Percentiles rank a stretch among this genome's conserved stretches.
phyloP scores from a whole-genome alignment of 306 rosid species.

The Vigna radiata region DNA sequence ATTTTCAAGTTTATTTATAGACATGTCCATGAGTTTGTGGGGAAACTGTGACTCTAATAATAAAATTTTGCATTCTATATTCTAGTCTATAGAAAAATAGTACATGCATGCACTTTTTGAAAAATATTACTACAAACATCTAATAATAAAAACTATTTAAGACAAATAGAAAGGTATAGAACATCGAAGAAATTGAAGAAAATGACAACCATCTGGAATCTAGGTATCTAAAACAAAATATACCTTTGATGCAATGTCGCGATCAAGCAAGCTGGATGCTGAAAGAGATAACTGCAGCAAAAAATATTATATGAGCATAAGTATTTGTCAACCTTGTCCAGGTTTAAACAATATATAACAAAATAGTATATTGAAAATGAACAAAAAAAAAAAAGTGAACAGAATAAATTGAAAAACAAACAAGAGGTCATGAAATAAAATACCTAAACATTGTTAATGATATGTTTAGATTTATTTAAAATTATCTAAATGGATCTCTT shows the following conservation, averaged over 20 bases:
- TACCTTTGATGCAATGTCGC: conserved; percentile 66
- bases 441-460: not conserved
- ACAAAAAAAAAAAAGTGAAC: not conserved
- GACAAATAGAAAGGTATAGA: not conserved
- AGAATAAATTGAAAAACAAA: conserved; percentile 14
- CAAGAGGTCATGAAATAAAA: not conserved
- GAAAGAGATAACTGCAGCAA: conserved; percentile 71
- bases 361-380: not conserved
- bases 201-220: not conserved
- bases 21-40: conserved; percentile 10
- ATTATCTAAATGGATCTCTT: too few relatives aligned
- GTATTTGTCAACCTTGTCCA: conserved; percentile 13
- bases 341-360: conserved; percentile 6
- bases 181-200: not conserved
- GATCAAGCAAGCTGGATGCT: conserved; percentile 69
- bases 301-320: conserved; percentile 40
- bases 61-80: not conserved
- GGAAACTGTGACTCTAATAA: not conserved
- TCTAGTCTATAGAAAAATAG: not conserved
- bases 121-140: not conserved
- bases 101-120: not conserved
- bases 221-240: not conserved
- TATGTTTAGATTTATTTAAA: too few relatives aligned
- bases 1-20: not conserved
- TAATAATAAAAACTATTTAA: not conserved